Percentiles rank a stretch among this genome's conserved stretches.
Conservation (phyloP, 768 basidiomycete genomes). For the Trametes cubensis region DNA sequence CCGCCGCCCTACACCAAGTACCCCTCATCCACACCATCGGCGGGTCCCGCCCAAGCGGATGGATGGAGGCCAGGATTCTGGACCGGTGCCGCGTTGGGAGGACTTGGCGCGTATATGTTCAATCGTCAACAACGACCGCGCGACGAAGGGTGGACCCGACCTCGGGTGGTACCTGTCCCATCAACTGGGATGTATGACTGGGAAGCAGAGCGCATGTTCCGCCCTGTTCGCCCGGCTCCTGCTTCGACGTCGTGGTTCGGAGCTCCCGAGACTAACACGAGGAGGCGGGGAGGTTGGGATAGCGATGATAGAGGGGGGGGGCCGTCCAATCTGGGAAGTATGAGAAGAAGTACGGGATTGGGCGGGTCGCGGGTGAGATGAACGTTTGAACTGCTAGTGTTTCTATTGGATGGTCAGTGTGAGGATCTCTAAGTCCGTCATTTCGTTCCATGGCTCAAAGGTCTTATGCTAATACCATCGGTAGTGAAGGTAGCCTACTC, state of each 20-base stretch:
- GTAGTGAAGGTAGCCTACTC: too few relatives aligned
- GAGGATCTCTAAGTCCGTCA: too few relatives aligned
- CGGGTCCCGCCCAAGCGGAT: conserved; percentile 33
- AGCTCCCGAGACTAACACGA: conserved; percentile 9
- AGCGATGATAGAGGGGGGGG: conserved; percentile 67
- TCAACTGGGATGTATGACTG: conserved; percentile 51
- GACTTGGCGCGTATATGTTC: conserved; percentile 61
- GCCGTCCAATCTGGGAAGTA: conserved; percentile 65
- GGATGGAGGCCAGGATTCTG: conserved; percentile 79
- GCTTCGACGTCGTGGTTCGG: conserved; percentile 31
- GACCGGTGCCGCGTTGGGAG: conserved; percentile 79
- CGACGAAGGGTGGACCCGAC: conserved; percentile 31
- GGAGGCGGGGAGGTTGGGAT: conserved; percentile 25
- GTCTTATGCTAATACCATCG: too few relatives aligned
- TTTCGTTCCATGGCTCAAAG: too few relatives aligned
- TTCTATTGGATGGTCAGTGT: too few relatives aligned
- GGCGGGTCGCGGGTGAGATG: conserved; percentile 77
- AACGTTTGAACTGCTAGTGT: conserved; percentile 22
- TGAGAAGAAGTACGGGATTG: conserved; percentile 78
- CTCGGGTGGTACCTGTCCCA: conserved; percentile 13
- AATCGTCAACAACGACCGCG: conserved; percentile 39
- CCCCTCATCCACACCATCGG: conserved; percentile 31
- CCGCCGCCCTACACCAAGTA: conserved; percentile 60
- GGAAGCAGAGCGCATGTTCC: conserved; percentile 48
- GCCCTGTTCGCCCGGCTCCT: conserved; percentile 31